A percentile compares a stretch with the other conserved stretches of the same genome.
phyloP scores from a whole-genome alignment of 495 filamentous ascomycete genomes.

The Stereocaulon alpinum region DNA sequence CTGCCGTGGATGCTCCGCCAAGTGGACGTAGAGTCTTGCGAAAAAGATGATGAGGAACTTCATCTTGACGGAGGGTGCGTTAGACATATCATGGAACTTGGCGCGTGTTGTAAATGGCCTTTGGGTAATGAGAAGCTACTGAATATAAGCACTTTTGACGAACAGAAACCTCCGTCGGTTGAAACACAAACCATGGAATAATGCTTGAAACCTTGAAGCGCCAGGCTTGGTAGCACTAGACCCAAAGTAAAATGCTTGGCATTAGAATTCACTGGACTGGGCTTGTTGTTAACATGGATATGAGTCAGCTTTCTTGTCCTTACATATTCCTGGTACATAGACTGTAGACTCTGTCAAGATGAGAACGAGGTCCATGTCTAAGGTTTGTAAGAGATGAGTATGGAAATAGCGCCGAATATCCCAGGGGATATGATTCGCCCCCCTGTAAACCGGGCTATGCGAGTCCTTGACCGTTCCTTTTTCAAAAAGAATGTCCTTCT shows the following conservation, averaged over 20 bases:
- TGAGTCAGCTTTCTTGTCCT: not conserved
- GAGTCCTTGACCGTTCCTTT: conserved; percentile 66
- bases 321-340: not conserved
- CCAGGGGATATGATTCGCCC: conserved; percentile 56
- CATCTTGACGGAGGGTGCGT: not conserved
- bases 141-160: not conserved
- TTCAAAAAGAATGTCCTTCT: conserved; percentile 67
- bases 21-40: conserved; percentile 37
- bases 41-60: conserved; percentile 32
- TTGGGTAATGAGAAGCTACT: not conserved
- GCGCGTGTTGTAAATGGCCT: conserved; percentile 3
- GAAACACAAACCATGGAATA: no score
- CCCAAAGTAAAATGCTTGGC: not conserved
- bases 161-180: no score
- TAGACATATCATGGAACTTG: conserved; percentile 3
- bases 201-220: not conserved
- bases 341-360: not conserved
- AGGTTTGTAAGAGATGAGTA: not conserved
- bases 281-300: not conserved
- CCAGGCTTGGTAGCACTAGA: not conserved
- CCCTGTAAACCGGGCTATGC: conserved; percentile 72
- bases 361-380: not conserved
- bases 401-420: not conserved
- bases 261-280: not conserved
- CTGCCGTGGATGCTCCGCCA: conserved; percentile 28